Evolutionary conservation across 805 yeast species (phyloP).

Genomic region (Nakazawaea molendinolei): DNA sequence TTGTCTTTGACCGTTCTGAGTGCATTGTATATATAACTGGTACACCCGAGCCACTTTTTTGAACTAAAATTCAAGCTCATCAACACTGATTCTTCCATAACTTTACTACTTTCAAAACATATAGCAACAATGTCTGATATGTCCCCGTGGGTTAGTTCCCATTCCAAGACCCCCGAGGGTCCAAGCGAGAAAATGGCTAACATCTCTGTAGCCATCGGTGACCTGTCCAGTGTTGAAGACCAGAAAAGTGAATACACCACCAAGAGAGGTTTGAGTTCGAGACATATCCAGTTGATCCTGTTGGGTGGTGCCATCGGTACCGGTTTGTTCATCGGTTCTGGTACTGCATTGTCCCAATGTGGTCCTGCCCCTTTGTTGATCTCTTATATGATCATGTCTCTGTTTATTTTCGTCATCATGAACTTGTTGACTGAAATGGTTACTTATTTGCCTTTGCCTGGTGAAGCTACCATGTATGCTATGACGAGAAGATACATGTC

Average conservation of each 20-base stretch:
- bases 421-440: constrained; percentile 64
- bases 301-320: constrained; percentile 74
- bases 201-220: not conserved
- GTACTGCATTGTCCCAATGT: constrained; percentile 46
- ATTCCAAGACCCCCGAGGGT: not conserved
- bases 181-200: not conserved
- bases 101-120: no score
- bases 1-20: no score
- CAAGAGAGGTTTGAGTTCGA: constrained; percentile 51
- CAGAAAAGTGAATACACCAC: constrained; percentile 4
- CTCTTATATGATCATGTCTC: constrained; percentile 54
- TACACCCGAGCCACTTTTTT: no score
- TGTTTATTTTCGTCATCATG: constrained; percentile 54
- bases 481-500: constrained; percentile 36
- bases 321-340: constrained; percentile 67
- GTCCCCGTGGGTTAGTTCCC: constrained; percentile 11
- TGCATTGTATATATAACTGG: no score
- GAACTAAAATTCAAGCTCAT: no score
- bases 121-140: constrained; percentile 6
- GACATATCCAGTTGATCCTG: constrained; percentile 71
- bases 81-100: no score
- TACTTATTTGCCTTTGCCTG: constrained; percentile 31
- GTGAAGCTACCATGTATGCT: constrained; percentile 36
- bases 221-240: constrained; percentile 9
- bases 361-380: constrained; percentile 62